Conservation (phyloP, 305 asterid species). For the Fraxinus greggii region DNA sequence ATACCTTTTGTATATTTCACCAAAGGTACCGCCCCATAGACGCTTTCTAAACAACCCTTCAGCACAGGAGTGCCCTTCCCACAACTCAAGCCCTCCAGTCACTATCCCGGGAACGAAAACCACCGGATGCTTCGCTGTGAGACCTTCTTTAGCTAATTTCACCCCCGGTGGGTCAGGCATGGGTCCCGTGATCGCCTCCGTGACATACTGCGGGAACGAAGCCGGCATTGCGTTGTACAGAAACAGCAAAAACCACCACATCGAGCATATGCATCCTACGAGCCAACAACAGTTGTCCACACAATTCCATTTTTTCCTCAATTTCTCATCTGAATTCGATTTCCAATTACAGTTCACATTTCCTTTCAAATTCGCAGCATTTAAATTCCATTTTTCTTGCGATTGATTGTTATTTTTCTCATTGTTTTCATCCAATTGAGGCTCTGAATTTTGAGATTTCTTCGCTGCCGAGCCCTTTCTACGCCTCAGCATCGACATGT, state of each 20-base stretch:
- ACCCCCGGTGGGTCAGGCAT: conserved; percentile 85
- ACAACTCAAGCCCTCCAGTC: conserved; percentile 89
- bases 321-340: conserved; percentile 24
- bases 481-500: conserved; percentile 50
- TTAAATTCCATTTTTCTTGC: conserved; percentile 23
- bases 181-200: conserved; percentile 80
- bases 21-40: conserved; percentile 96
- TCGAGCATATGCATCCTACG: conserved; percentile 68
- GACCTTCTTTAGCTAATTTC: conserved; percentile 69
- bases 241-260: conserved; percentile 78
- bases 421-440: conserved; percentile 27
- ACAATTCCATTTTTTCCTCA: conserved; percentile 49
- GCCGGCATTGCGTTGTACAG: conserved; percentile 70
- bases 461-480: conserved; percentile 47
- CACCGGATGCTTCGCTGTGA: conserved; percentile 79
- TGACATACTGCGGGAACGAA: conserved; percentile 76
- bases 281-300: conserved; percentile 79
- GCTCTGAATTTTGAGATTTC: conserved; percentile 26
- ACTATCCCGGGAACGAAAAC: conserved; percentile 88
- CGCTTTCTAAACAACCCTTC: conserved; percentile 85
- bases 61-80: conserved; percentile 92
- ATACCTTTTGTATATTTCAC: conserved; percentile 80
- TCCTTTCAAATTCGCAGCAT: conserved; percentile 19
- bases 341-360: conserved; percentile 21
- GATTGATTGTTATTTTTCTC: conserved; percentile 21